Evolutionary conservation across 306 rosid species (phyloP).

Genomic region (Lathyrus sativus): DNA sequence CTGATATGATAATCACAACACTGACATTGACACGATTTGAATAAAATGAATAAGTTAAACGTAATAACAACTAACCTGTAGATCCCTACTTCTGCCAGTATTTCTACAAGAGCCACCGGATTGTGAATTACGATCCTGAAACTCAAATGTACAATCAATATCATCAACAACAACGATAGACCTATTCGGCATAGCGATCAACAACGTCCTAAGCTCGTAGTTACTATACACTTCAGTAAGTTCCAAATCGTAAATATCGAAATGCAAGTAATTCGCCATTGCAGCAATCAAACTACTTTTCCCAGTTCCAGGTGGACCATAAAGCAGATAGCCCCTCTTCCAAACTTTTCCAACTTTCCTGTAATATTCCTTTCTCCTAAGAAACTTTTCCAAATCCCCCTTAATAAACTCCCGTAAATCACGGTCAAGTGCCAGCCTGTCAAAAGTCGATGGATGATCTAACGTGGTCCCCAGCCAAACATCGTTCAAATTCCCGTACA

Average conservation of each 20-base stretch:
- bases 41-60: too few relatives aligned
- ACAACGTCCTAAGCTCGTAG: constrained; percentile 52
- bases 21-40: too few relatives aligned
- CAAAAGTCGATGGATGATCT: constrained; percentile 75
- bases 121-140: constrained; percentile 47
- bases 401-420: constrained; percentile 49
- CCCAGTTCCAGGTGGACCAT: constrained; percentile 90
- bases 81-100: background rate
- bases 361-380: constrained; percentile 64
- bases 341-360: constrained; percentile 75
- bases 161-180: constrained; percentile 86
- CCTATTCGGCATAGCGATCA: constrained; percentile 57
- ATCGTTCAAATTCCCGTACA: constrained; percentile 41
- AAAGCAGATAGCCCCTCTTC: constrained; percentile 79
- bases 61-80: constrained; percentile 31
- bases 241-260: constrained; percentile 77
- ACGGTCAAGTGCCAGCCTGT: constrained; percentile 60
- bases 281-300: constrained; percentile 82
- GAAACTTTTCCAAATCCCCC: constrained; percentile 54
- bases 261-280: constrained; percentile 73
- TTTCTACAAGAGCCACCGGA: background rate
- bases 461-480: constrained; percentile 56
- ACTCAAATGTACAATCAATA: constrained; percentile 63
- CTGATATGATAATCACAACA: too few relatives aligned
- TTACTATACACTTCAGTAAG: constrained; percentile 47